Evolutionary conservation across 176 grass and related monocot species (phyloP).

Genomic region (Musa troglodytarum): DNA sequence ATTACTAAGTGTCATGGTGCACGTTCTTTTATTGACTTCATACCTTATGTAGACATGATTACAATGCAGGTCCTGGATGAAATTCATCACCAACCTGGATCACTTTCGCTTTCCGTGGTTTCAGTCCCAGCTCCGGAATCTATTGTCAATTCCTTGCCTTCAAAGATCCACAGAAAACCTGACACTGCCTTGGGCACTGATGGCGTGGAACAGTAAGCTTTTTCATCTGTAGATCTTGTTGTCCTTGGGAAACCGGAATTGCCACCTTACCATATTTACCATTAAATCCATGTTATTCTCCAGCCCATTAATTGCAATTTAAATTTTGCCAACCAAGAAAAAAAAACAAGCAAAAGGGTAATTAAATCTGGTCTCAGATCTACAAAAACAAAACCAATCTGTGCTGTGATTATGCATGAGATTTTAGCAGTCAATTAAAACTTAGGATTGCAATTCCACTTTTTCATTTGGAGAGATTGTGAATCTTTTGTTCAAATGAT

Average conservation of each 20-base stretch:
- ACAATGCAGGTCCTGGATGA: slow-evolving; percentile 85
- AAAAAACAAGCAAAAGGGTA: too few species aligned
- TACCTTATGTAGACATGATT: neutral
- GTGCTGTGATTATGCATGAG: neutral
- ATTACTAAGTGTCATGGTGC: neutral
- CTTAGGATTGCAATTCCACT: too few species aligned
- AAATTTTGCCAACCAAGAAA: too few species aligned
- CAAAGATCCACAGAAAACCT: slow-evolving; percentile 72
- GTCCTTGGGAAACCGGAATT: neutral
- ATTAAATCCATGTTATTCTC: neutral
- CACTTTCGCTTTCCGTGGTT: slow-evolving; percentile 68
- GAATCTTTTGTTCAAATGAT: too few species aligned
- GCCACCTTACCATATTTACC: neutral
- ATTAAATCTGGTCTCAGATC: too few species aligned
- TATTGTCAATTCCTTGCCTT: slow-evolving; percentile 79
- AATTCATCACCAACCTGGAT: slow-evolving; percentile 77
- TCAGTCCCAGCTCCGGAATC: slow-evolving; percentile 79
- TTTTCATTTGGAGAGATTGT: too few species aligned
- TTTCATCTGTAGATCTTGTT: slow-evolving; percentile 5
- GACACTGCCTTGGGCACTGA: slow-evolving; percentile 39
- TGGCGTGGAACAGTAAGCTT: slow-evolving; percentile 87
- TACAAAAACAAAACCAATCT: too few species aligned
- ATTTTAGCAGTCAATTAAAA: too few species aligned
- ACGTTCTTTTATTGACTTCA: neutral
- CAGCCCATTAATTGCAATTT: too few species aligned